Conservation (phyloP, 2,329 filamentous ascomycete species). For the Fusarium domesticum region DNA sequence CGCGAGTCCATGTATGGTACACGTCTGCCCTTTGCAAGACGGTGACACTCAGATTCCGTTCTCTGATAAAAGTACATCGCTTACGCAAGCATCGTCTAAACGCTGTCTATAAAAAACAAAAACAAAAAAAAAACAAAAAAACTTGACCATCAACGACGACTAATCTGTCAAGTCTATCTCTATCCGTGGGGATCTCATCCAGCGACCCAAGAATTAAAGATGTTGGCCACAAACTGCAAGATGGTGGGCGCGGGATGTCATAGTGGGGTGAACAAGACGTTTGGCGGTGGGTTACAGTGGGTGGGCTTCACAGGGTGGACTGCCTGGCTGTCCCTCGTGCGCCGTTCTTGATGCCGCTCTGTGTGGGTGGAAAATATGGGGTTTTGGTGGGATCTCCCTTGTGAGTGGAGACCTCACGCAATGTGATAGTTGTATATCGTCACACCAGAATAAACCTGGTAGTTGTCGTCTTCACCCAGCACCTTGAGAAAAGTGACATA, state of each 20-base stretch:
- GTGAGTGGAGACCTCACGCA: conserved; percentile 11
- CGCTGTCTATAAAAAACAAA: too few species aligned
- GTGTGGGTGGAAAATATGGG: conserved; percentile 1
- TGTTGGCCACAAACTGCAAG: not conserved
- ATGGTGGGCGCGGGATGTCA: conserved; percentile 22
- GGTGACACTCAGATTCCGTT: too few species aligned
- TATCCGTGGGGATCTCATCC: not conserved
- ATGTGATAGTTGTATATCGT: conserved; percentile 20
- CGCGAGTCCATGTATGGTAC: too few species aligned
- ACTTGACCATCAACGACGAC: too few species aligned
- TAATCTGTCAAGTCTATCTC: too few species aligned
- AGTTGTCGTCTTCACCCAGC: too few species aligned
- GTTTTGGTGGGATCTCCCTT: conserved; percentile 3
- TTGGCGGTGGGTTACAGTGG: not conserved
- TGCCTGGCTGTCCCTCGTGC: not conserved
- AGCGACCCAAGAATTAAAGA: conserved; percentile 3
- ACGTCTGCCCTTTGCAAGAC: too few species aligned
- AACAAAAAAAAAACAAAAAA: too few species aligned
- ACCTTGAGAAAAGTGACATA: too few species aligned
- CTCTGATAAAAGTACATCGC: too few species aligned
- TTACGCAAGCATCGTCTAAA: too few species aligned
- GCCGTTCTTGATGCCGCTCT: not conserved
- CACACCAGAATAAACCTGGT: conserved; percentile 9
- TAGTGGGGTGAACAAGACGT: conserved; percentile 8
- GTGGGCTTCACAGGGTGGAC: not conserved